phyloP scores from a whole-genome alignment of 441 rosid genomes.

The Pelargonium citronellum region DNA sequence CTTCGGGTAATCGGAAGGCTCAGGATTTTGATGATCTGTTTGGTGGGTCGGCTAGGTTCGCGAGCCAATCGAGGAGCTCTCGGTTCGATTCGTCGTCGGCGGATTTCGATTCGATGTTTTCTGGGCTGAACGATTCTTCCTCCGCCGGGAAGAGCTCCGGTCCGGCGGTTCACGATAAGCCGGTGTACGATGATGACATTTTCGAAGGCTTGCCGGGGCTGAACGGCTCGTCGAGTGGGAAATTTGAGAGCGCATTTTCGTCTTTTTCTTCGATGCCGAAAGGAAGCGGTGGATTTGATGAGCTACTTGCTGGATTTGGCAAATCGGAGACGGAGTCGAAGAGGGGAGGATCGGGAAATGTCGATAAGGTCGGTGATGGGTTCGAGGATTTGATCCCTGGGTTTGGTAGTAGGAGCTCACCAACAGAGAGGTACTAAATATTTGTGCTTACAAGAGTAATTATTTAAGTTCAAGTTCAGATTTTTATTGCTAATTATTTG shows the following conservation, averaged over 20 bases:
- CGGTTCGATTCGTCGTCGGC: not conserved
- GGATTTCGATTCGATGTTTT: not conserved
- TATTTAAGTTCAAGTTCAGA: not conserved
- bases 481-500: no score
- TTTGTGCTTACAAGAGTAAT: not conserved
- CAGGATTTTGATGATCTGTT: not conserved
- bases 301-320: constrained; percentile 37
- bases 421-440: constrained; percentile 33
- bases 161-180: constrained; percentile 40
- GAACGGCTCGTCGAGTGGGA: constrained; percentile 34
- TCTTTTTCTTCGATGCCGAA: constrained; percentile 25
- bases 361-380: constrained; percentile 30
- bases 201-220: constrained; percentile 68
- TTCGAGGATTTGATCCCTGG: constrained; percentile 74
- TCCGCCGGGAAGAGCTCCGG: not conserved
- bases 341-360: constrained; percentile 21
- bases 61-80: not conserved
- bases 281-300: constrained; percentile 45
- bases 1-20: no score
- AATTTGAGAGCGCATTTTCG: constrained; percentile 44
- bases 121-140: not conserved
- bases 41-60: not conserved
- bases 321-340: not conserved
- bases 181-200: constrained; percentile 76
- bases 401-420: constrained; percentile 51